Percentiles rank a stretch among this genome's conserved stretches.
Conservation (phyloP, 192 early-diverging fungal species). For the Anaeromyces robustus region DNA sequence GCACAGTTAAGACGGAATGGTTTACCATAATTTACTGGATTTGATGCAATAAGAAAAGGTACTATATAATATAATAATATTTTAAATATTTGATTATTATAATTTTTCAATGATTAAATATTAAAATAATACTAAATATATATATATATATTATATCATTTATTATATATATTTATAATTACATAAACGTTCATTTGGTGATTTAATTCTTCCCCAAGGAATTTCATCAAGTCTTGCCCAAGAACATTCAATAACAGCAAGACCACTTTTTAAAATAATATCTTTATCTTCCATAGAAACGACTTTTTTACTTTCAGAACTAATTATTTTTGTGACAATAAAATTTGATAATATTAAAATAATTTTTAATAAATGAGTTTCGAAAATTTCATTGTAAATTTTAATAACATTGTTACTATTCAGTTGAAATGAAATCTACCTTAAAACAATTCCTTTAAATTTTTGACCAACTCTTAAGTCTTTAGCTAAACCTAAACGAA, state of each 20-base stretch:
- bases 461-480: slow-evolving; percentile 63
- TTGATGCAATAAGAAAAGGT: slow-evolving; percentile 88
- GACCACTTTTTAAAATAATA: slow-evolving; percentile 58
- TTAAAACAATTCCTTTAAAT: slow-evolving; percentile 72
- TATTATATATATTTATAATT: slow-evolving; percentile 9
- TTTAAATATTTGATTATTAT: too few species aligned
- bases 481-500: slow-evolving; percentile 60
- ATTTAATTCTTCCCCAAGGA: slow-evolving; percentile 75
- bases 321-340: slow-evolving; percentile 4
- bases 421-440: slow-evolving; percentile 2
- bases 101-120: too few species aligned
- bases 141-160: background rate
- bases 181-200: slow-evolving; percentile 71
- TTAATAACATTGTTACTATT: too few species aligned
- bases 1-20: slow-evolving; percentile 95
- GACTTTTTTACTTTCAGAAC: slow-evolving; percentile 69
- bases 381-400: too few species aligned
- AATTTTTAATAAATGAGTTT: too few species aligned
- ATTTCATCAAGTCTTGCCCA: slow-evolving; percentile 92
- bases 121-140: too few species aligned
- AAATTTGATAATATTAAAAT: background rate
- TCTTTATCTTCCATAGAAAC: slow-evolving; percentile 74
- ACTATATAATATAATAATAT: slow-evolving; percentile 29
- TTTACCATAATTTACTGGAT: slow-evolving; percentile 94
- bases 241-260: slow-evolving; percentile 91